Evolutionary conservation across 768 basidiomycete species (phyloP), one percentile per base, ranked within the genome.

Genomic region (Chalciporus sphaerocephalus): DNA sequence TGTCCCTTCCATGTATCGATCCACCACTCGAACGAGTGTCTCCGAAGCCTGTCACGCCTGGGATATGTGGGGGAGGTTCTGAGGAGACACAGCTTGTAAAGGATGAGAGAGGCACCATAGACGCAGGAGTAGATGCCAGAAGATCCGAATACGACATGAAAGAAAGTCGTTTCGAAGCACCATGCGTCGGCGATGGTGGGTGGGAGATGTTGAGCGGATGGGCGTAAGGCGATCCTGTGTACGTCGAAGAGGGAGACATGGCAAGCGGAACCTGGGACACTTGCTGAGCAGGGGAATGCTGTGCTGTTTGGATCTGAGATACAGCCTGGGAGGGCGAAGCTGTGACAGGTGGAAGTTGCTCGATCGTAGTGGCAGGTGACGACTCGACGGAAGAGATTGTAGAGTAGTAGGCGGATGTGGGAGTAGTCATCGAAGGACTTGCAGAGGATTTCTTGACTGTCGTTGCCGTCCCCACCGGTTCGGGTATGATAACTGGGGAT

Each of bases 81-180:
- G 69, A 59, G 3, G 75, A 63, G 0, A 79, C 76, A 2, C 81
- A 76, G 0, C 79, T 80, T 0, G 90, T 91, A 42, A 92, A 75
- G 4, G 80, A 79, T 0, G 81, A 81, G 3, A 95, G 76, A 1
- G 89, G 78, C 33, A 84, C 75, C 11, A 81, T 80, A 9, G 84
- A 74, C 0, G 82, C 72, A 0, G 92, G 92, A 0, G 88, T 81
- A 0, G 84, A 86, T 0, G 85, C 71, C 33, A 94, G 79, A 2
- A 94, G 75, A 64, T 94, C 92, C 21, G 84, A 78, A 64, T 93
- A 93, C 4, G 90, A 87, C 67, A 94, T 78, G 73, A 93, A 95
- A 0, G 90, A 92, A 10, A 92, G 78, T 2, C 89, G 83, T 55
- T 92, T 90, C 22, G 71, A 69, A 73, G 64, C 53, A 2, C 9